Evolutionary conservation across 805 yeast species (phyloP).

Genomic region (Phaffomyces thermotolerans): DNA sequence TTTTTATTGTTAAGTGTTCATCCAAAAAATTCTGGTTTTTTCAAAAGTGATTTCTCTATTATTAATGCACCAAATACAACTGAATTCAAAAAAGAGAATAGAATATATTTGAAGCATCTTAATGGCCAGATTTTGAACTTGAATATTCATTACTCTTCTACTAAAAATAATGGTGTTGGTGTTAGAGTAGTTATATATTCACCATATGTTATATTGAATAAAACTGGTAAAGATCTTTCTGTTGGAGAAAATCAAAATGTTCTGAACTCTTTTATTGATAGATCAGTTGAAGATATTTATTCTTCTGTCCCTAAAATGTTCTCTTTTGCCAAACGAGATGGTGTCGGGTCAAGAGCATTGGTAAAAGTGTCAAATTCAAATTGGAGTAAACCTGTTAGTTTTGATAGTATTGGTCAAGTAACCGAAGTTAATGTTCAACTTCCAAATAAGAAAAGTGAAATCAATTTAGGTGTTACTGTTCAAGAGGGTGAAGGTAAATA

Average conservation of each 20-base stretch:
- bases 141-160: slow-evolving; percentile 52
- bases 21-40: slow-evolving; percentile 55
- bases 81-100: slow-evolving; percentile 49
- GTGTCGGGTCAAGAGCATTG: slow-evolving; percentile 58
- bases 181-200: slow-evolving; percentile 64
- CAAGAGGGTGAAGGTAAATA: slow-evolving; percentile 84
- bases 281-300: slow-evolving; percentile 24
- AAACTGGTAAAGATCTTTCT: slow-evolving; percentile 61
- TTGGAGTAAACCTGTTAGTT: slow-evolving; percentile 67
- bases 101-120: slow-evolving; percentile 43
- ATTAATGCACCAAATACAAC: slow-evolving; percentile 47
- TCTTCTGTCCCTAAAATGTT: slow-evolving; percentile 65
- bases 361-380: slow-evolving; percentile 61
- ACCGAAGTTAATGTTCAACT: slow-evolving; percentile 48
- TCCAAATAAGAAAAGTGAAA: slow-evolving; percentile 48
- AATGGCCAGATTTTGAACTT: slow-evolving; percentile 66
- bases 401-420: slow-evolving; percentile 86
- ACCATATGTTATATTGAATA: slow-evolving; percentile 78
- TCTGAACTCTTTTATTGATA: slow-evolving; percentile 36
- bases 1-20: slow-evolving; percentile 64
- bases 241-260: slow-evolving; percentile 49
- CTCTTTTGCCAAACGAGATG: slow-evolving; percentile 60
- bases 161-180: slow-evolving; percentile 48
- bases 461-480: slow-evolving; percentile 67
- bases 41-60: slow-evolving; percentile 65